Conservation (phyloP, 768 basidiomycete genomes). For the Agaricus sinodeliciosus region DNA sequence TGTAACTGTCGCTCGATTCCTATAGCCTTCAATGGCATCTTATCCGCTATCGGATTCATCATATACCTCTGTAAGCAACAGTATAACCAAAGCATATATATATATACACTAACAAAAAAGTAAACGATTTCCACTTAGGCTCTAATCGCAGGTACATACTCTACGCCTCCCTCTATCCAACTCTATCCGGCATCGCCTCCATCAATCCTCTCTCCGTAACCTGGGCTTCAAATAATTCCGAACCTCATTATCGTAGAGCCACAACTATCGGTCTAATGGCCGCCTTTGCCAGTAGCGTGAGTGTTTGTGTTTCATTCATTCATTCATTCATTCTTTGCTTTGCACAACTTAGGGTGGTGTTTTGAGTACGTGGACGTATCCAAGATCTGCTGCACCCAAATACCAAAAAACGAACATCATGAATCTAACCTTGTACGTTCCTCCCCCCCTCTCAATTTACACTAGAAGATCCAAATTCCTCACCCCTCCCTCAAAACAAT, state of each 20-base stretch:
- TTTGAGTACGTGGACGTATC: conserved; percentile 9
- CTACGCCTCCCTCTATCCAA: conserved; percentile 42
- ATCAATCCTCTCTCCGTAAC: conserved; percentile 33
- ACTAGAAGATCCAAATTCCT: too few species aligned
- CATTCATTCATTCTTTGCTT: background rate
- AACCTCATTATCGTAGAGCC: conserved; percentile 41
- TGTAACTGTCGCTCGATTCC: conserved; percentile 12
- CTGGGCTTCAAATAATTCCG: conserved; percentile 47
- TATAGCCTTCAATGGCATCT: conserved; percentile 21
- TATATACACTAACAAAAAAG: too few species aligned
- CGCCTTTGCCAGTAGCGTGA: conserved; percentile 28
- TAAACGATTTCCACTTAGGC: background rate
- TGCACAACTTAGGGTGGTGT: conserved; percentile 9
- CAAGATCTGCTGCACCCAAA: conserved; percentile 5
- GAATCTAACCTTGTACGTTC: conserved; percentile 2
- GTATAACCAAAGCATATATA: too few species aligned
- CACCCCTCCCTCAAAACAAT: too few species aligned
- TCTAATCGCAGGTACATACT: conserved; percentile 16
- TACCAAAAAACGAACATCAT: conserved; percentile 6
- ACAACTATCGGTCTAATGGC: conserved; percentile 38
- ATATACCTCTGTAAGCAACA: conserved; percentile 29
- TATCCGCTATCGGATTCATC: conserved; percentile 25
- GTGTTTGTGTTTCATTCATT: background rate
- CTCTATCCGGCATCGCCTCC: conserved; percentile 33
- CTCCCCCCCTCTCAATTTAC: background rate